Percentiles rank a stretch among this genome's conserved stretches.
These are phyloP conservation scores for Thuja plicata DNA, from an alignment of 83 land plant genomes.

Conservation along the genomic window DNA sequence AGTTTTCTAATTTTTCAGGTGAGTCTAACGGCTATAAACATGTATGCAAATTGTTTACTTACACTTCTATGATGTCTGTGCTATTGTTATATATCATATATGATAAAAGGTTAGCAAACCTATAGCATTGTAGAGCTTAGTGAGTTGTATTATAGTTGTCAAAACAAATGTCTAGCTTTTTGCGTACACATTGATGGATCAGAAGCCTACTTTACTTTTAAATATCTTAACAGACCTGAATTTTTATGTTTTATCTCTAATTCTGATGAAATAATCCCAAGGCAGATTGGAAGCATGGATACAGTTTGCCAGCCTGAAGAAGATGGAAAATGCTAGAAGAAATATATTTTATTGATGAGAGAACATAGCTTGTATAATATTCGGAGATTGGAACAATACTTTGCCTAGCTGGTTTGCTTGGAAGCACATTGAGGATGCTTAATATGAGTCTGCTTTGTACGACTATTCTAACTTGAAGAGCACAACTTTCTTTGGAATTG, in stretches of 20 bases:
- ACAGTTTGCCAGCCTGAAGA: conserved; percentile 16
- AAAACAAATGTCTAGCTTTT: neutral
- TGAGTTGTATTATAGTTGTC: neutral
- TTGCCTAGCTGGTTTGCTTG: conserved; percentile 1
- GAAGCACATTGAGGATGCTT: neutral
- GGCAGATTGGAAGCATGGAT: conserved; percentile 16
- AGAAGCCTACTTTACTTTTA: neutral
- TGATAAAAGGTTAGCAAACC: neutral
- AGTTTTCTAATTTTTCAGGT: neutral
- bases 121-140: neutral
- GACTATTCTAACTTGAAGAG: neutral
- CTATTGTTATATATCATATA: neutral
- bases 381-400: neutral
- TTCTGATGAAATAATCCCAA: conserved; percentile 9
- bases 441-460: neutral
- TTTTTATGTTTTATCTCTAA: neutral
- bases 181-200: neutral
- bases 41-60: neutral
- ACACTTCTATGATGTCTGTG: neutral
- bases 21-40: neutral
- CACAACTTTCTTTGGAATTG: neutral
- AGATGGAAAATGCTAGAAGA: conserved; percentile 6
- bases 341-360: conserved; percentile 3
- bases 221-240: neutral
- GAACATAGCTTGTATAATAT: neutral